Conservation (phyloP, 352 stramenopile genomes). For the Globisporangium viniferum region DNA sequence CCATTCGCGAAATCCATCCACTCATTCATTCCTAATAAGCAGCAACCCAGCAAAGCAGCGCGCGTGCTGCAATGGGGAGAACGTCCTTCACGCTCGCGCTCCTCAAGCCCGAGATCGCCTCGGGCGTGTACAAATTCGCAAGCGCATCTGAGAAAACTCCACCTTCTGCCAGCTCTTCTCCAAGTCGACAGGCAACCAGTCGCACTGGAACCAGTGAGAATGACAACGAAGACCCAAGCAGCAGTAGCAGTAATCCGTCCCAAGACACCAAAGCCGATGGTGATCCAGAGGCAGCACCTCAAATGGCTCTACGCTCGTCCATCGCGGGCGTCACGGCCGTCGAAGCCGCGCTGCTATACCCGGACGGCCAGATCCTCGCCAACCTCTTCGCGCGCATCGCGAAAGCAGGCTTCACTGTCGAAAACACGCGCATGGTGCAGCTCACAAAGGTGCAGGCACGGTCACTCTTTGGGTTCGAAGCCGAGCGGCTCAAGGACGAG, state of each 20-base stretch:
- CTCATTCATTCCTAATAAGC: no score
- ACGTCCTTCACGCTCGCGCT: constrained; percentile 43
- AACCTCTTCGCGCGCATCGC: constrained; percentile 39
- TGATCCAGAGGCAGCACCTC: background rate
- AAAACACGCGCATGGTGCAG: constrained; percentile 29
- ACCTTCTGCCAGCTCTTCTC: background rate
- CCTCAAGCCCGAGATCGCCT: constrained; percentile 62
- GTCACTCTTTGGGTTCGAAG: constrained; percentile 33
- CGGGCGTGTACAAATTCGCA: constrained; percentile 46
- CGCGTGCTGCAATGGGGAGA: background rate
- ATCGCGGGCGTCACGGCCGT: constrained; percentile 35
- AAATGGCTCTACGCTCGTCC: constrained; percentile 10
- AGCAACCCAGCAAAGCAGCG: background rate
- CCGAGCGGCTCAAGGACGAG: constrained; percentile 21
- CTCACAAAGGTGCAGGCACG: constrained; percentile 38
- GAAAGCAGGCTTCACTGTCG: constrained; percentile 55
- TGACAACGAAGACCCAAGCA: background rate
- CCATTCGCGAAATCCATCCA: no score
- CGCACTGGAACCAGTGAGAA: background rate
- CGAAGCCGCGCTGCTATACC: constrained; percentile 38
- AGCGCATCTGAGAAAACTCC: background rate
- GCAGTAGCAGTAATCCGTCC: background rate
- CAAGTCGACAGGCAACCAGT: background rate
- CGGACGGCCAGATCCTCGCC: constrained; percentile 39
- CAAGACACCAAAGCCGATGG: background rate